Conservation (phyloP, 2,329 filamentous ascomycete species). For the Claviceps capensis region DNA sequence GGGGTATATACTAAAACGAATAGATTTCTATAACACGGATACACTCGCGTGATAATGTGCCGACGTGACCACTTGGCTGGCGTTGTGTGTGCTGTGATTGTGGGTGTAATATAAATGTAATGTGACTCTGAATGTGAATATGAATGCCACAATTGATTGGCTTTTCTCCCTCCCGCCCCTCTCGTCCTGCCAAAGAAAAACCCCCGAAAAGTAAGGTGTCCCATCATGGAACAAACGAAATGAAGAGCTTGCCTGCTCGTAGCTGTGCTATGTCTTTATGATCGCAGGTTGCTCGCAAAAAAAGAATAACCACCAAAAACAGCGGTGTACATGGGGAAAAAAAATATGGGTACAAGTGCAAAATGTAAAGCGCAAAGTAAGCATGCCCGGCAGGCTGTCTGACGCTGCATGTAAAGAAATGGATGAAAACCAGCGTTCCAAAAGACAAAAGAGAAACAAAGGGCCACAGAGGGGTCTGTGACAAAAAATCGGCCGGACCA, state of each 20-base stretch:
- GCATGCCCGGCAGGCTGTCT: background rate
- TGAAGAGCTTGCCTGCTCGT: background rate
- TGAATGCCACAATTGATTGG: background rate
- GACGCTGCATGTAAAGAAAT: background rate
- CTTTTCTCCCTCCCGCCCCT: background rate
- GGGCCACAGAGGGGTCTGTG: background rate
- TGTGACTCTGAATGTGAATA: background rate
- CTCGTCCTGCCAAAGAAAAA: background rate
- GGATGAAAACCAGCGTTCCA: background rate
- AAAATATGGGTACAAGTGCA: no score
- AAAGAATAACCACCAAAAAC: no score
- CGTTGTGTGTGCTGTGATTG: background rate
- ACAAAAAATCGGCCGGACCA: background rate
- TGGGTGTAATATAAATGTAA: background rate
- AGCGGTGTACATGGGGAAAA: no score
- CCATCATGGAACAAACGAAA: background rate
- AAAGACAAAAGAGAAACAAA: background rate
- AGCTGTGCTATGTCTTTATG: background rate
- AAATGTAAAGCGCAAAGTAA: background rate
- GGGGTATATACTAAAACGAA: conserved; percentile 14
- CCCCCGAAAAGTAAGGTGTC: background rate
- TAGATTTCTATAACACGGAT: conserved; percentile 10
- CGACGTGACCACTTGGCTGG: background rate
- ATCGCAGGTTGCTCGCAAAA: no score
- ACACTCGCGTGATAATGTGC: background rate